A percentile compares a stretch with the other conserved stretches of the same genome.
These are phyloP conservation scores for Candida alai DNA, from an alignment of 805 yeast genomes.

Conservation along the genomic window DNA sequence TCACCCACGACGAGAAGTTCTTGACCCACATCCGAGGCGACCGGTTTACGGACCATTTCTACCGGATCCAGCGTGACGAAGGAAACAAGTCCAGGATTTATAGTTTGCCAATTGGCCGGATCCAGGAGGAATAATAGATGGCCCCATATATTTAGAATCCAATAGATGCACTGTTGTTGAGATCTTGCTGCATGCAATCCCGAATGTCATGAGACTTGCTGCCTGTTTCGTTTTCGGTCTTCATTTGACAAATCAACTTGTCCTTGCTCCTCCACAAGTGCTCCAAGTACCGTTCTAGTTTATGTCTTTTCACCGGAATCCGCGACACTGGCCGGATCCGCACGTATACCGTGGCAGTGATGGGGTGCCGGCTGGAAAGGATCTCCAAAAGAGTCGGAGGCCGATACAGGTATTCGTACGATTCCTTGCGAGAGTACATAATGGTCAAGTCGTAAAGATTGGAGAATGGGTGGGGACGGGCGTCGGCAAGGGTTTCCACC, in stretches of 20 bases:
- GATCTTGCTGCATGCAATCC: background rate
- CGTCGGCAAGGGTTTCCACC: conserved; percentile 36
- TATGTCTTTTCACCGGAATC: conserved; percentile 50
- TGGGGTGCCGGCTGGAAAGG: conserved; percentile 20
- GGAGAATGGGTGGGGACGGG: conserved; percentile 32
- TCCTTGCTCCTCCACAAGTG: conserved; percentile 71
- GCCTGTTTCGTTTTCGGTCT: conserved; percentile 3
- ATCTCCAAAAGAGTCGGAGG: conserved; percentile 31
- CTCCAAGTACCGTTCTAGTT: conserved; percentile 75
- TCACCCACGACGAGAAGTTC: conserved; percentile 95
- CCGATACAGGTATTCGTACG: conserved; percentile 4
- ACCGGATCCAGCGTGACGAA: conserved; percentile 74
- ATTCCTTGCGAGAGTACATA: conserved; percentile 25
- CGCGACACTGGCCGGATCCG: conserved; percentile 43
- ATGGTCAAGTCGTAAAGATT: conserved; percentile 57
- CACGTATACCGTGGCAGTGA: conserved; percentile 44
- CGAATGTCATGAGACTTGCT: too few relatives aligned
- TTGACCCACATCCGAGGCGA: conserved; percentile 81
- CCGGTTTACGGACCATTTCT: conserved; percentile 82
- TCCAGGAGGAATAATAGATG: conserved; percentile 23
- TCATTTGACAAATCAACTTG: conserved; percentile 25
- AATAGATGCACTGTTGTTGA: background rate
- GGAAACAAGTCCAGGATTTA: conserved; percentile 75
- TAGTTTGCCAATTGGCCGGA: conserved; percentile 38
- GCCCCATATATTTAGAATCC: too few relatives aligned